These are phyloP conservation scores for Rhizopogon roseolus DNA, from an alignment of 768 basidiomycete species.

Conservation along the genomic window DNA sequence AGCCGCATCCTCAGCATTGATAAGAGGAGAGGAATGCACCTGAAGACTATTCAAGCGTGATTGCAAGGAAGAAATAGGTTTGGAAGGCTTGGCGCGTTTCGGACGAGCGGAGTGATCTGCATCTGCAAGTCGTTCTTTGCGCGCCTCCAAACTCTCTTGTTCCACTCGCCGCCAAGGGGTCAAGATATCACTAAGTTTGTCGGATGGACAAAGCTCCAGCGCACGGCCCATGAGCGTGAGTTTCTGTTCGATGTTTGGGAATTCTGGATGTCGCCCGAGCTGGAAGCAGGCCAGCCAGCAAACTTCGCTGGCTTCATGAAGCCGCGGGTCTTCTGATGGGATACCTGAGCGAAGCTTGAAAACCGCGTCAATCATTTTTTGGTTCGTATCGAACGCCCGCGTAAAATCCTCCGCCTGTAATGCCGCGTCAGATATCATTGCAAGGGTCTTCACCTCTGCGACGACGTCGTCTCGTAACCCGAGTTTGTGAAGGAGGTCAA, in stretches of 20 bases:
- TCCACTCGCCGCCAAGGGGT: slow-evolving; percentile 73
- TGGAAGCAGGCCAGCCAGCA: slow-evolving; percentile 91
- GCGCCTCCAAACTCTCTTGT: slow-evolving; percentile 50
- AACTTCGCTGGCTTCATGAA: slow-evolving; percentile 67
- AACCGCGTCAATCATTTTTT: slow-evolving; percentile 66
- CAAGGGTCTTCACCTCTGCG: slow-evolving; percentile 78
- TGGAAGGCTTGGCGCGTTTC: slow-evolving; percentile 19
- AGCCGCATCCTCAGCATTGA: slow-evolving; percentile 73
- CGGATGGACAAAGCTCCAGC: slow-evolving; percentile 80
- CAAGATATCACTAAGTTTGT: slow-evolving; percentile 75
- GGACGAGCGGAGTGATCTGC: slow-evolving; percentile 10
- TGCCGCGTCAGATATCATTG: slow-evolving; percentile 90
- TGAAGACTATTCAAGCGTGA: slow-evolving; percentile 61
- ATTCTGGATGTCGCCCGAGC: slow-evolving; percentile 80
- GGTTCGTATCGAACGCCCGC: slow-evolving; percentile 65
- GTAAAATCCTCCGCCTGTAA: slow-evolving; percentile 77
- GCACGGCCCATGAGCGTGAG: slow-evolving; percentile 74
- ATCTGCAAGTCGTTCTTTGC: slow-evolving; percentile 37
- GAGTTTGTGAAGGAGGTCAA: slow-evolving; percentile 87
- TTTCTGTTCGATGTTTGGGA: slow-evolving; percentile 60
- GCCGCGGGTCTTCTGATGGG: slow-evolving; percentile 31
- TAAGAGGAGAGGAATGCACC: slow-evolving; percentile 63
- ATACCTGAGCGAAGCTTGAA: slow-evolving; percentile 38
- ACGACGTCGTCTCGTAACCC: slow-evolving; percentile 67
- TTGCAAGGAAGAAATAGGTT: slow-evolving; percentile 49